A percentile compares a stretch with the other conserved stretches of the same genome.
phyloP scores from a whole-genome alignment of 2,329 filamentous ascomycete species.

The Colletotrichum eremochloae region DNA sequence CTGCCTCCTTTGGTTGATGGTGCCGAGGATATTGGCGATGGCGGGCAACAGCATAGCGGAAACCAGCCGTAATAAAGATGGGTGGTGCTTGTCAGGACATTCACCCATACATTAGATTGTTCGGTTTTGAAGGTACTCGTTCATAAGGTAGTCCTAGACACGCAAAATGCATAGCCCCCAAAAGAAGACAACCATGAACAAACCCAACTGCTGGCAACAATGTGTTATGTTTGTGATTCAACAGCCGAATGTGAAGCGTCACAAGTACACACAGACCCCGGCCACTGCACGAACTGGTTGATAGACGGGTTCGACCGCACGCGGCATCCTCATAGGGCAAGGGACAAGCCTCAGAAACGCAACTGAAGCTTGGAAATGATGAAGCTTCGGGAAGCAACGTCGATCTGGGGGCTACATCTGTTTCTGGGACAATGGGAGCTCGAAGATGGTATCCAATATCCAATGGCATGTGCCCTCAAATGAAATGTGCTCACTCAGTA shows the following conservation, averaged over 20 bases:
- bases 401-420: conserved; percentile 28
- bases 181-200: not conserved
- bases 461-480: not conserved
- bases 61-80: conserved; percentile 1
- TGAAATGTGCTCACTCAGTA: conserved; percentile 39
- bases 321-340: conserved; percentile 12
- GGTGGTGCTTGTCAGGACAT: not conserved
- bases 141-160: not conserved
- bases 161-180: not conserved
- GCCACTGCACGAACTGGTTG: conserved; percentile 10
- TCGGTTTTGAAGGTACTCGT: not conserved
- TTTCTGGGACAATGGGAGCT: conserved; percentile 16
- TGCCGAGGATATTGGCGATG: not conserved
- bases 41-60: not conserved
- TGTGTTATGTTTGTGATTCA: too few species aligned
- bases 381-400: conserved; percentile 35
- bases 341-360: not conserved
- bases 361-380: conserved; percentile 39
- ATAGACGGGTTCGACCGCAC: conserved; percentile 38
- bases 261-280: conserved; percentile 10
- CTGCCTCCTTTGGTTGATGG: not conserved
- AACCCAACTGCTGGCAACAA: too few species aligned
- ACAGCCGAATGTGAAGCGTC: not conserved
- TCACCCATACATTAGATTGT: not conserved
- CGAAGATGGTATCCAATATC: not conserved